Evolutionary conservation across 371 early-diverging fungal genomes (phyloP).

Genomic region (Circinella umbellata): DNA sequence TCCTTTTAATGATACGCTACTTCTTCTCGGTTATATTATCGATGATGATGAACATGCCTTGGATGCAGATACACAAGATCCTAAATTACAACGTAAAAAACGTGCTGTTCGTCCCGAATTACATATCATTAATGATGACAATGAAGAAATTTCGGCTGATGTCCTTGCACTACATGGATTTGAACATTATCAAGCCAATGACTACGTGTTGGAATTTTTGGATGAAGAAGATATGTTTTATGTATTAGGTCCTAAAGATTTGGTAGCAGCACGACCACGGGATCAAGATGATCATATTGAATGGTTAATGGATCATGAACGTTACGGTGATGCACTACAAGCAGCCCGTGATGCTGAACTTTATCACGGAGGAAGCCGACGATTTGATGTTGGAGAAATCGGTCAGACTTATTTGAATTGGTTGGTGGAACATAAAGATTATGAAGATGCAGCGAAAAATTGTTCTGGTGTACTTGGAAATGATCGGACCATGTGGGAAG

Average conservation of each 20-base stretch:
- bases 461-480: constrained; percentile 74
- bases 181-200: constrained; percentile 88
- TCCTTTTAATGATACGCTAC: constrained; percentile 74
- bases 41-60: constrained; percentile 36
- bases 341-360: constrained; percentile 56
- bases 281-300: constrained; percentile 91
- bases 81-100: constrained; percentile 28
- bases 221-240: constrained; percentile 76
- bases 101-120: constrained; percentile 84
- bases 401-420: constrained; percentile 83
- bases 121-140: constrained; percentile 80
- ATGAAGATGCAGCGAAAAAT: constrained; percentile 73
- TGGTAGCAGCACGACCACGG: constrained; percentile 86
- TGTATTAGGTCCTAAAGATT: constrained; percentile 90
- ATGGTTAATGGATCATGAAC: constrained; percentile 82
- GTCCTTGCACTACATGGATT: constrained; percentile 82
- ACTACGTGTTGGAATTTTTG: constrained; percentile 78
- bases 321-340: constrained; percentile 81
- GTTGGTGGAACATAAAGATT: constrained; percentile 73
- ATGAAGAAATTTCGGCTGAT: constrained; percentile 87
- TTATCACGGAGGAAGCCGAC: constrained; percentile 49
- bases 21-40: constrained; percentile 78
- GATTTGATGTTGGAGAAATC: constrained; percentile 71
- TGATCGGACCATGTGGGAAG: constrained; percentile 84
- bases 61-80: constrained; percentile 34